A percentile compares a stretch with the other conserved stretches of the same genome.
Evolutionary conservation across 2,329 filamentous ascomycete species (phyloP).

Genomic region (Neodidymelliopsis sp.): DNA sequence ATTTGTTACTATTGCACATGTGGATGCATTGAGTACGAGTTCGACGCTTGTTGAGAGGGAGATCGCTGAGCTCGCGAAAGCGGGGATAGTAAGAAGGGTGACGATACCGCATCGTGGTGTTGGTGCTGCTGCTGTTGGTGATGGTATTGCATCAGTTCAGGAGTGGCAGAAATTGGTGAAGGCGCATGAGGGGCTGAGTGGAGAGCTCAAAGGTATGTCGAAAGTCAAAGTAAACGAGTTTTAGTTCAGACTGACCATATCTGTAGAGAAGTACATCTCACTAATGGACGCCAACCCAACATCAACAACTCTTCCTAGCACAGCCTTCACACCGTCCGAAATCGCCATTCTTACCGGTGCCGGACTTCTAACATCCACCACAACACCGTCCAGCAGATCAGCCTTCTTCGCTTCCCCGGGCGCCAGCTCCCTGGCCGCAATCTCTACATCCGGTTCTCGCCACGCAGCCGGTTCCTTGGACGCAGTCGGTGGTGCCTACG

Average conservation of each 20-base stretch:
- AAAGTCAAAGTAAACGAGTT: neutral
- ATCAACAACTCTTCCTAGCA: constrained; percentile 51
- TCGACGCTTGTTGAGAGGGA: constrained; percentile 73
- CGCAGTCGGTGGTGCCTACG: constrained; percentile 73
- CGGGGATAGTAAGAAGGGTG: constrained; percentile 67
- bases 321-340: constrained; percentile 56
- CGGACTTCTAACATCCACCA: constrained; percentile 68
- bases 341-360: constrained; percentile 67
- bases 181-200: constrained; percentile 30
- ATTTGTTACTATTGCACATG: constrained; percentile 70
- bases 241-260: constrained; percentile 7
- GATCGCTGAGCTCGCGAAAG: constrained; percentile 65
- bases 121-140: constrained; percentile 66
- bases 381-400: constrained; percentile 46
- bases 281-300: constrained; percentile 62
- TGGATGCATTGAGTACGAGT: constrained; percentile 68
- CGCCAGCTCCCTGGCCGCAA: constrained; percentile 59
- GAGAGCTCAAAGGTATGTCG: constrained; percentile 47
- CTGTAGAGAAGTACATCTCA: constrained; percentile 57
- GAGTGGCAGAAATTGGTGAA: constrained; percentile 56
- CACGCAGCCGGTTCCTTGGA: constrained; percentile 73
- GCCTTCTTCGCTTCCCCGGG: constrained; percentile 54
- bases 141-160: constrained; percentile 66
- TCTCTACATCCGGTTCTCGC: constrained; percentile 67
- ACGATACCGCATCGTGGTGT: constrained; percentile 67